These are phyloP conservation scores for Pythium scleroteichum DNA, from an alignment of 352 stramenopile species.

Conservation along the genomic window DNA sequence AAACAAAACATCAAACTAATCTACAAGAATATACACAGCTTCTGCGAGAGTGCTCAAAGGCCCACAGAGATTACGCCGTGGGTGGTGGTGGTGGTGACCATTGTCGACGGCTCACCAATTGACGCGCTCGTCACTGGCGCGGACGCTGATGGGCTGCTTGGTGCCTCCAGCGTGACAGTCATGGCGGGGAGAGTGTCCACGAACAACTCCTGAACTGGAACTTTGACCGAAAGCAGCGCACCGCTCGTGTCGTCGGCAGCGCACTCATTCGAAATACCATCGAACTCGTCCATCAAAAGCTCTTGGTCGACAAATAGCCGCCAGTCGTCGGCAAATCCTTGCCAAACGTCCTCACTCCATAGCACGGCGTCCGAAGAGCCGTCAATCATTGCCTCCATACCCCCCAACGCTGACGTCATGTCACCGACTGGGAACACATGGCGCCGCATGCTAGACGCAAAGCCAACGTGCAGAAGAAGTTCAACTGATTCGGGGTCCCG, in stretches of 20 bases:
- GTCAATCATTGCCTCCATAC: conserved; percentile 25
- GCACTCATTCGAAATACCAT: conserved; percentile 31
- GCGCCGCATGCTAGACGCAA: conserved; percentile 48
- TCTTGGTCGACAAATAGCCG: conserved; percentile 50
- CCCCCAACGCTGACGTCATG: conserved; percentile 8
- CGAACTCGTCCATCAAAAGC: conserved; percentile 57
- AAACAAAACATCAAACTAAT: background rate
- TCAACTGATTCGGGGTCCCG: conserved; percentile 50
- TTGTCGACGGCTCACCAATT: background rate
- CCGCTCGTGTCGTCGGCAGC: conserved; percentile 12
- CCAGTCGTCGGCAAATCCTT: conserved; percentile 63
- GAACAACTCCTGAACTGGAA: conserved; percentile 42
- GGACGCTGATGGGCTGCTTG: background rate
- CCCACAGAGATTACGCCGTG: conserved; percentile 23
- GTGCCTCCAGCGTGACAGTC: conserved; percentile 18
- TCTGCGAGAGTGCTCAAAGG: conserved; percentile 14
- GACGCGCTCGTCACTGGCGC: background rate
- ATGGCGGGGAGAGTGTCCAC: conserved; percentile 31
- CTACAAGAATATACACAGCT: conserved; percentile 5
- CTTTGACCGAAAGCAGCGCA: conserved; percentile 30
- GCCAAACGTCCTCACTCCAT: conserved; percentile 54
- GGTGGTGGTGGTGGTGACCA: background rate
- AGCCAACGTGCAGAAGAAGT: conserved; percentile 67
- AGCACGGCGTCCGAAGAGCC: conserved; percentile 45
- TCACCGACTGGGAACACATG: conserved; percentile 1